These are phyloP conservation scores for Annulohypoxylon moriforme DNA, from an alignment of 495 filamentous ascomycete genomes.

Conservation along the genomic window DNA sequence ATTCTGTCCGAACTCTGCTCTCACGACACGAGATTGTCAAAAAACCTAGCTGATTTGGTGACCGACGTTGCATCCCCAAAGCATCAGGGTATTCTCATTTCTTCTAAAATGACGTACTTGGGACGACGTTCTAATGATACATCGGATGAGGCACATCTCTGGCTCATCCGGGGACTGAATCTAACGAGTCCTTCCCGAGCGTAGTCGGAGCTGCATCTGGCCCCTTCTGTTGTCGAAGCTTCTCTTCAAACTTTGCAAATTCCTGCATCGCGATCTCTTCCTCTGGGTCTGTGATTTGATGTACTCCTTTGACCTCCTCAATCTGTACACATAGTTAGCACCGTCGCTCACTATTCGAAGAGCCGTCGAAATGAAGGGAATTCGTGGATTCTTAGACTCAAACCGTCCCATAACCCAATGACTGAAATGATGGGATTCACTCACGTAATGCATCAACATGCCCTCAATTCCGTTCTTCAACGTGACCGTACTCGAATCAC, in stretches of 20 bases:
- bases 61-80: constrained; percentile 32
- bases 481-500: constrained; percentile 95
- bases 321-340: constrained; percentile 67
- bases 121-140: constrained; percentile 35
- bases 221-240: constrained; percentile 81
- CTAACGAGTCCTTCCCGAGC: constrained; percentile 72
- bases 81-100: constrained; percentile 25
- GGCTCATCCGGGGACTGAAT: constrained; percentile 65
- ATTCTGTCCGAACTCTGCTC: constrained; percentile 15
- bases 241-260: constrained; percentile 97
- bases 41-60: constrained; percentile 29
- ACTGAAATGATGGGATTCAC: constrained; percentile 33
- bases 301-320: constrained; percentile 92
- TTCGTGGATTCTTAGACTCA: not conserved
- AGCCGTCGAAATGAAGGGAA: not conserved
- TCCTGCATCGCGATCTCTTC: constrained; percentile 91
- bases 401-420: not conserved
- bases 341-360: constrained; percentile 9
- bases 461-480: constrained; percentile 97
- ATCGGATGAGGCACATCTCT: constrained; percentile 37
- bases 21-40: constrained; percentile 16
- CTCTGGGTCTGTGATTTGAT: constrained; percentile 90
- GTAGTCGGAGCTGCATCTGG: constrained; percentile 63
- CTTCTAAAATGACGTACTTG: constrained; percentile 32
- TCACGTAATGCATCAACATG: constrained; percentile 85